phyloP scores from a whole-genome alignment of 192 early-diverging fungal species.

The Entophlyctis luteolus region DNA sequence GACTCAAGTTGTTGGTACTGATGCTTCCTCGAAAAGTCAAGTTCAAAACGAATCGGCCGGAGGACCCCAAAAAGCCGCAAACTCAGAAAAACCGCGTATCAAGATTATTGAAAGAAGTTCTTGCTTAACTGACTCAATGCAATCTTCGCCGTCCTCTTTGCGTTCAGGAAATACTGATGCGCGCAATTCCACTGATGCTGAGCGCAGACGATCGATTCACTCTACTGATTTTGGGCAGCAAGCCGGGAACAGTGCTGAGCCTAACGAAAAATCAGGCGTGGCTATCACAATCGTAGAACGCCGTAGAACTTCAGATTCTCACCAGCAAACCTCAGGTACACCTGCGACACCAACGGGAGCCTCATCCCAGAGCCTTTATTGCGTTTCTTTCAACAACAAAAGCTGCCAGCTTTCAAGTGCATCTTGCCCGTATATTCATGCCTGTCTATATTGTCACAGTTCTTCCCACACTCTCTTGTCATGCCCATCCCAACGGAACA shows the following conservation, averaged over 20 bases:
- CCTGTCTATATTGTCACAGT: background rate
- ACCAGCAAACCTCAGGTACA: background rate
- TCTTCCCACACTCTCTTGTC: background rate
- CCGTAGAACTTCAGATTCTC: background rate
- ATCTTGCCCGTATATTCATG: background rate
- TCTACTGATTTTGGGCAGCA: background rate
- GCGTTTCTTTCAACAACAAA: background rate
- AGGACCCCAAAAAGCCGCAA: background rate
- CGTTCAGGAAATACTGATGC: background rate
- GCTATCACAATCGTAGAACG: constrained; percentile 24
- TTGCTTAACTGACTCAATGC: background rate
- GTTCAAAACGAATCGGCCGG: constrained; percentile 1
- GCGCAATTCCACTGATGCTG: background rate
- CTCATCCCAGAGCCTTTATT: background rate
- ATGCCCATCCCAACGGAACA: constrained; percentile 14
- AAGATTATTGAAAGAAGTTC: constrained; percentile 21
- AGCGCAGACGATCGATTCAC: constrained; percentile 16
- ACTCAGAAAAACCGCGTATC: background rate
- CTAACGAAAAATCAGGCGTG: background rate
- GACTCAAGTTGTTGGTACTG: background rate
- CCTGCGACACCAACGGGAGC: background rate
- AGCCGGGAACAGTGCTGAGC: too few relatives aligned
- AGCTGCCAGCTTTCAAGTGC: background rate
- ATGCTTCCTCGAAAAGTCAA: background rate
- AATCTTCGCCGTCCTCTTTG: background rate